These are phyloP conservation scores for Closterium sp. DNA, from an alignment of 139 green algal species.

Conservation along the genomic window DNA sequence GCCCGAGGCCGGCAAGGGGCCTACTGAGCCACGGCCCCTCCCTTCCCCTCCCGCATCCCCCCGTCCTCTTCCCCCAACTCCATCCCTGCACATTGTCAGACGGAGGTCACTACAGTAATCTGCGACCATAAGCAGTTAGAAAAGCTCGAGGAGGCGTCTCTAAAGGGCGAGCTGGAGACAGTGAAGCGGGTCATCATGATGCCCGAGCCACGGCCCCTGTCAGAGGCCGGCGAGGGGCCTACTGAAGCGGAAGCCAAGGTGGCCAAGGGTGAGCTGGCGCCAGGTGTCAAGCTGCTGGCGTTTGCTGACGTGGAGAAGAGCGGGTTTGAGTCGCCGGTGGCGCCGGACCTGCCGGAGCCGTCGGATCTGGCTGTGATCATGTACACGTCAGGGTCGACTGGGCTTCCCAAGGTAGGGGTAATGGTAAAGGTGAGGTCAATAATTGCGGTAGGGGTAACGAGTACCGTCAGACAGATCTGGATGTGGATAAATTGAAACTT, in stretches of 20 bases:
- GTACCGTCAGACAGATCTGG: not conserved
- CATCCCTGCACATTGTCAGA: not conserved
- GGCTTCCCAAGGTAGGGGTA: slow-evolving; percentile 46
- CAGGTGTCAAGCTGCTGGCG: not conserved
- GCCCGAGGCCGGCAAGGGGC: too few relatives aligned
- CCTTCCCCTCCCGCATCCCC: too few relatives aligned
- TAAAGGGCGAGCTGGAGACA: slow-evolving; percentile 12
- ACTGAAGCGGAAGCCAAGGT: not conserved
- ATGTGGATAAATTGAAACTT: not conserved
- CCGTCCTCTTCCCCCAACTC: not conserved
- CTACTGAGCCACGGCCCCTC: too few relatives aligned
- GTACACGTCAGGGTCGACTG: slow-evolving; percentile 56
- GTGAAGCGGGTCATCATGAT: slow-evolving; percentile 35
- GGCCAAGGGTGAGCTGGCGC: not conserved
- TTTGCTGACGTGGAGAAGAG: slow-evolving; percentile 41
- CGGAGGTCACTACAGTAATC: slow-evolving; percentile 39
- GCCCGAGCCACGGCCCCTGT: not conserved
- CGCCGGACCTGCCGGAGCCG: slow-evolving; percentile 33
- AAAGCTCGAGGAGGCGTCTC: slow-evolving; percentile 26
- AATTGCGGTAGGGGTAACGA: too few relatives aligned
- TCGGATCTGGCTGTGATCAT: slow-evolving; percentile 58
- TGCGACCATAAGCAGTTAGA: slow-evolving; percentile 31
- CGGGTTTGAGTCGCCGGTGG: not conserved
- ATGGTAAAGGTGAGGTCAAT: not conserved
- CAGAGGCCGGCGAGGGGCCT: not conserved